Evolutionary conservation across 1,284 basidiomycete genomes (phyloP), one percentile per base, ranked within the genome.

Genomic region (Ganoderma multipileum): DNA sequence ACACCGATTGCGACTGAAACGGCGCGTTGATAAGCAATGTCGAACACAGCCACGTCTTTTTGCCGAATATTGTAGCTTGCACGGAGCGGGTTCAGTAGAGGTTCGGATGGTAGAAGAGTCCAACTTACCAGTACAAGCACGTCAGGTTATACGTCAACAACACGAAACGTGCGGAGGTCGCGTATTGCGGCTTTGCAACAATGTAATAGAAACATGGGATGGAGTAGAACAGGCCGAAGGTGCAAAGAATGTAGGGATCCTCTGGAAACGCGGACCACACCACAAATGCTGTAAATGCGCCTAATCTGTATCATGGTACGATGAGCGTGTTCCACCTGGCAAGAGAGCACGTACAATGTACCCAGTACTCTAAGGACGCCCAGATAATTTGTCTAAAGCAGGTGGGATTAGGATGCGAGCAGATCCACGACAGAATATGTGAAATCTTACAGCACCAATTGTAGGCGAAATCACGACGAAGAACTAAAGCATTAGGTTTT

Each of bases 141-240:
- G 95, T 97, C 70, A 98, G 81, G 75, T 98, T 98, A 81, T 97
- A 95, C 4, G 93, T 94, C 61, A 97, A 81, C 36, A 98, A 85
- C n/a, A 95, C 91, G 80, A 98, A 97, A 33, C 96, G 87, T 2
- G 93, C 92, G 1, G 93, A 90, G 52, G 93, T 90, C 12, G 92
- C 89, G 73, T 94, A 95, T 69, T 90, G 83, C 0, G 95, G 95
- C 73, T 89, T 90, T 0, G 90, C 88, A 18, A 96, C 85, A 74
- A 97, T 96, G 76, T 92, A 91, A 79, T 95, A 96, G 82, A 98
- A 99, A 80, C 97, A 98, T 2, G 97, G 97, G 3, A 98, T 83
- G 1, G 95, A 96, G 79, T 95, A 97, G 71, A 98, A 83, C 77
- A 95, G 93, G 0, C 97, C 97, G 71, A 96, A 92, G 50, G 95